Conservation (phyloP, 495 filamentous ascomycete species). For the Neurospora sp. region DNA sequence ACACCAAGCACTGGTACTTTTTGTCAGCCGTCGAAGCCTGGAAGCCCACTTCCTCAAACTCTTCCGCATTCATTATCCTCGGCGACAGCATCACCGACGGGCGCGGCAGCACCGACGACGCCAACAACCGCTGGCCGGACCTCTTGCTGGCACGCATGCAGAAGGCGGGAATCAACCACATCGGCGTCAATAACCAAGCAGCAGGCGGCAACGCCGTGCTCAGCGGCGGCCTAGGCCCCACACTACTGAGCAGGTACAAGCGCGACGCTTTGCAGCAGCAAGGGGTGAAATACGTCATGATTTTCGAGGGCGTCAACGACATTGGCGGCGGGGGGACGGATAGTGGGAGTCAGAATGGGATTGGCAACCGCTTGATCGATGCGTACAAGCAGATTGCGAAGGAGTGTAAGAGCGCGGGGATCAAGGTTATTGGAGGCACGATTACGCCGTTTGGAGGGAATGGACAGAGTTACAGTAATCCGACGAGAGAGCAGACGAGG, state of each 20-base stretch:
- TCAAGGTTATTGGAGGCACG: slow-evolving; percentile 52
- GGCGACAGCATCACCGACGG: slow-evolving; percentile 73
- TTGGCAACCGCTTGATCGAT: slow-evolving; percentile 42
- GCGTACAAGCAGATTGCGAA: slow-evolving; percentile 49
- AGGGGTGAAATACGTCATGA: slow-evolving; percentile 50
- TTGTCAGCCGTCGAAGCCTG: slow-evolving; percentile 51
- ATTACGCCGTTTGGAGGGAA: slow-evolving; percentile 55
- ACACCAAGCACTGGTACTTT: slow-evolving; percentile 48
- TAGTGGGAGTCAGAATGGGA: slow-evolving; percentile 33
- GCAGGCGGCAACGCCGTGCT: slow-evolving; percentile 63
- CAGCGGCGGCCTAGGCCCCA: slow-evolving; percentile 51
- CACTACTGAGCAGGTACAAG: slow-evolving; percentile 48
- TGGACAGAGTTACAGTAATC: slow-evolving; percentile 42
- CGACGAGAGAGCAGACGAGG: slow-evolving; percentile 46
- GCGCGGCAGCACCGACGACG: slow-evolving; percentile 50
- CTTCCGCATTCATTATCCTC: slow-evolving; percentile 46
- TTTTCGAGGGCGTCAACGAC: slow-evolving; percentile 71
- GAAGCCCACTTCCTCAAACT: slow-evolving; percentile 23
- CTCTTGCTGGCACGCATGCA: slow-evolving; percentile 48
- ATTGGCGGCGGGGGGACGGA: slow-evolving; percentile 43
- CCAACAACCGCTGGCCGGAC: slow-evolving; percentile 63
- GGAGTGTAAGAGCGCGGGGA: slow-evolving; percentile 44
- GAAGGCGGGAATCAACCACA: slow-evolving; percentile 32
- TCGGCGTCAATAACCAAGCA: slow-evolving; percentile 60
- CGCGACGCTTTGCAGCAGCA: slow-evolving; percentile 50